These are phyloP conservation scores for Trichophyton simii DNA, from an alignment of 2,329 filamentous ascomycete species.

Conservation along the genomic window DNA sequence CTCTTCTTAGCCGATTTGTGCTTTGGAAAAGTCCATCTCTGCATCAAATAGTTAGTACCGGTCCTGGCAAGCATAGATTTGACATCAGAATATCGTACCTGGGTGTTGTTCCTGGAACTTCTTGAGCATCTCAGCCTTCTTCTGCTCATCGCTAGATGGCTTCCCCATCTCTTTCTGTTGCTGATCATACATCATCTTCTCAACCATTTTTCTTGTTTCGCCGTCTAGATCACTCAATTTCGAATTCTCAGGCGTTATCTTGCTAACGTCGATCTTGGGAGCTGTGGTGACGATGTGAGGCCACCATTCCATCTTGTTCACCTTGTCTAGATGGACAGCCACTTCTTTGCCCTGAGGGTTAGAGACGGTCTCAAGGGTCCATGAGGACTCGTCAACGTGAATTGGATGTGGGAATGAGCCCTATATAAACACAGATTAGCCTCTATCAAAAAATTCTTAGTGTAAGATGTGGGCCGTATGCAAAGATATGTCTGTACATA, in stretches of 20 bases:
- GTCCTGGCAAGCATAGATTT: neutral
- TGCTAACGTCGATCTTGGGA: slow-evolving; percentile 85
- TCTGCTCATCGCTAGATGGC: slow-evolving; percentile 85
- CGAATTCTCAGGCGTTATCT: slow-evolving; percentile 86
- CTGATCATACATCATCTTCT: slow-evolving; percentile 99
- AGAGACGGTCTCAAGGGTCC: slow-evolving; percentile 66
- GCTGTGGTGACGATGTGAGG: slow-evolving; percentile 74
- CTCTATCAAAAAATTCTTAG: neutral
- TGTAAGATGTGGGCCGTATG: neutral
- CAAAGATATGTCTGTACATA: slow-evolving; percentile 30
- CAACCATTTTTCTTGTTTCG: slow-evolving; percentile 90
- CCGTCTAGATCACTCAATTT: slow-evolving; percentile 88
- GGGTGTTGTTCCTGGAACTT: slow-evolving; percentile 79
- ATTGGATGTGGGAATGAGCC: slow-evolving; percentile 74
- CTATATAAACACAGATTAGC: slow-evolving; percentile 35
- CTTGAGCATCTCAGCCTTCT: slow-evolving; percentile 83
- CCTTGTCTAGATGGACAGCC: slow-evolving; percentile 82
- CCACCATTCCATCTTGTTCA: slow-evolving; percentile 99
- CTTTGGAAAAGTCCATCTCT: slow-evolving; percentile 58
- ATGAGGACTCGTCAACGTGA: slow-evolving; percentile 75
- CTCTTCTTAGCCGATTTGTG: slow-evolving; percentile 42
- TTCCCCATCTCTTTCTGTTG: slow-evolving; percentile 85
- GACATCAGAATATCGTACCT: slow-evolving; percentile 19
- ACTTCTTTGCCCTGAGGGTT: slow-evolving; percentile 53
- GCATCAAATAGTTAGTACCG: slow-evolving; percentile 10